Evolutionary conservation across 1,284 basidiomycete species (phyloP), one percentile per base, ranked within the genome.

Genomic region (Trichosporon ovoides): DNA sequence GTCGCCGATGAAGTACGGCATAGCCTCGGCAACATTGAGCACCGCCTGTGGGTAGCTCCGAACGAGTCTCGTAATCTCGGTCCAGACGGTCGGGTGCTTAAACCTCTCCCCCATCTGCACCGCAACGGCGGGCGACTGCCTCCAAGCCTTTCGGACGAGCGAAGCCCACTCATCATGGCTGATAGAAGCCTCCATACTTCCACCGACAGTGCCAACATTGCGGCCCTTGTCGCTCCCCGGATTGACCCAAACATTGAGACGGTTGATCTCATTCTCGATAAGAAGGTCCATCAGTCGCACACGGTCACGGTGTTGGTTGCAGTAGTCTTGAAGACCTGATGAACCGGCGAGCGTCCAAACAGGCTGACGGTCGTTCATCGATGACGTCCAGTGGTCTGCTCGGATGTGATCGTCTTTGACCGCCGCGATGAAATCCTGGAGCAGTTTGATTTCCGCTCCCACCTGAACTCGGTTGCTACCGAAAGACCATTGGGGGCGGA

Each of bases 401-500:
- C 87, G 81, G 54, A 90, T 81, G 9, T 81, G 77, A 75, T 97
- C 94, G 0, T 82, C 81, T 66, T 87, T 84, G 37, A 97, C 80
- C 65, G 87, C 85, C 0, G 83, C 83, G 22, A 91, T 73, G 71
- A 96, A 92, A 71, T 97, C 91, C 22, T 85, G 85, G 19, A 98
- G 78, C 0, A 94, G 81, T 73, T 87, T 89, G 72, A 95, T 84
- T 72, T 98, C 95, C 0, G 89, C 86, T 59, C 87, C 85, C 19
- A 96, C 80, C 77, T 98, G 94, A 13, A 92, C 84, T 4, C 91
- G 85, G 76, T 91, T 91, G 22, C 90, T 87, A 28, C 95, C 96
- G 72, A 88, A 97, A 6, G 92, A 87, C 94, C 95, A 98, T 91
- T 91, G 88, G 11, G 91, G 89, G 14, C 87, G 83, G 35, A 87